Conservation (phyloP, 106 monocot species). For the Posidonia australis region DNA sequence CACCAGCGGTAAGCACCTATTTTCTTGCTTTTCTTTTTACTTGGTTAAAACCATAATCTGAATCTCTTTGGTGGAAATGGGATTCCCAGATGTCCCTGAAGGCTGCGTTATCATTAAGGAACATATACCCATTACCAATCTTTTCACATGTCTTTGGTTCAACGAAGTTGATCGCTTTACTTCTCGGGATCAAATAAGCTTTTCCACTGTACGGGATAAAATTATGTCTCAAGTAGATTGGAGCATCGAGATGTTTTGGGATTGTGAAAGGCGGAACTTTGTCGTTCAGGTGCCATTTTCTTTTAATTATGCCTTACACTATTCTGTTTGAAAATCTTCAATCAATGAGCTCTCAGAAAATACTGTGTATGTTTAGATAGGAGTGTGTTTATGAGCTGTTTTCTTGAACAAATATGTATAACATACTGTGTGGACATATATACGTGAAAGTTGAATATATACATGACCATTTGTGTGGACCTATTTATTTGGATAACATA, state of each 20-base stretch:
- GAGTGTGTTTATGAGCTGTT: no score
- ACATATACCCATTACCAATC: constrained; percentile 81
- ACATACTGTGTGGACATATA: no score
- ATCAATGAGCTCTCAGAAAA: neutral
- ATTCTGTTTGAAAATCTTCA: neutral
- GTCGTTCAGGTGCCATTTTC: constrained; percentile 68
- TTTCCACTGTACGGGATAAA: constrained; percentile 82
- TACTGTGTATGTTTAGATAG: no score
- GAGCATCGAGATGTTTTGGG: constrained; percentile 75
- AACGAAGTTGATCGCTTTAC: constrained; percentile 96
- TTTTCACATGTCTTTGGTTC: constrained; percentile 98
- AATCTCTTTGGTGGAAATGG: neutral
- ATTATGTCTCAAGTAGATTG: constrained; percentile 63
- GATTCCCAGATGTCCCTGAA: constrained; percentile 83
- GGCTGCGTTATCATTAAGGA: constrained; percentile 97
- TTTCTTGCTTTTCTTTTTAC: neutral
- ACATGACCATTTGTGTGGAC: no score
- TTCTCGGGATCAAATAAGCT: constrained; percentile 90
- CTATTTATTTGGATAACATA: no score
- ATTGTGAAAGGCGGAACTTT: constrained; percentile 94
- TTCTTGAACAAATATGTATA: no score
- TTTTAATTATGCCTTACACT: neutral
- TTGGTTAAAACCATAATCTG: neutral
- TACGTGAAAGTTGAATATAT: no score
- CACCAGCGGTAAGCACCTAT: constrained; percentile 58